Base-by-base conservation (phyloP, 768 basidiomycete species). In the Crepidotus variabilis region DNA sequence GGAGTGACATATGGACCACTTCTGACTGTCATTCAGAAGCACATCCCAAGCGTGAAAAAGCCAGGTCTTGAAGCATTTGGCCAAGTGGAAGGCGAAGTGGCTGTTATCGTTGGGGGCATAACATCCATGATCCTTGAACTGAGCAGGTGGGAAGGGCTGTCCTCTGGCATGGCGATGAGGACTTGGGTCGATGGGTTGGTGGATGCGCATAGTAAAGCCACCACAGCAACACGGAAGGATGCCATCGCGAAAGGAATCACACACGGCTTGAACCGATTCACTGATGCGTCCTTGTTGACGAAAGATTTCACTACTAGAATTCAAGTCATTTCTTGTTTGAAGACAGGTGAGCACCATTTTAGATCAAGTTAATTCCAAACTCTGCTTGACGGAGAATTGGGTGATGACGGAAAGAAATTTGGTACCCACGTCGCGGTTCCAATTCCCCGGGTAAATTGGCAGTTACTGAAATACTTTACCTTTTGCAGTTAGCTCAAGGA, bases 141-240 rank as follows among this genome's bases (percentile, higher is more conserved):
- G 69, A 81, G 79, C 65, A 77, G 74, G 65, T 81, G 79, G 80
- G 79, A 82, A 54, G 76, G 76, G 7, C 80, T 81, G 78, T 76
- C 80, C 2, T 78, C 78, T 6, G 80, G 72, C 24, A 80, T 82
- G 79, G 75, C 81, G 39, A 78, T 82, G 74, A 73, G 78, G 34
- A 82, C 79, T 9, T 82, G 81, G 81, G 74, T 75, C 4, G 80
- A 83, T 51, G 63, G 69, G 1, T 69, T 83, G n/a, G 69, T 74
- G 7, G 74, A 75, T 32, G 78, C 74, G 9, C 72, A 79, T 57
- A 65, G 59, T n/a, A 71, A 65, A 58, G 69, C 67, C 48, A 58
- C 61, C 39, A 55, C 63, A 46, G 70, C 63, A 34, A 63, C 61
- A 18, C 71, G 70, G 58, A 81, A 74, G 65, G 76, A 75, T 33